Percentiles rank a stretch among this genome's conserved stretches.
These are phyloP conservation scores for Magnolia sinica DNA, from an alignment of 164 flowering plant genomes.

Conservation along the genomic window DNA sequence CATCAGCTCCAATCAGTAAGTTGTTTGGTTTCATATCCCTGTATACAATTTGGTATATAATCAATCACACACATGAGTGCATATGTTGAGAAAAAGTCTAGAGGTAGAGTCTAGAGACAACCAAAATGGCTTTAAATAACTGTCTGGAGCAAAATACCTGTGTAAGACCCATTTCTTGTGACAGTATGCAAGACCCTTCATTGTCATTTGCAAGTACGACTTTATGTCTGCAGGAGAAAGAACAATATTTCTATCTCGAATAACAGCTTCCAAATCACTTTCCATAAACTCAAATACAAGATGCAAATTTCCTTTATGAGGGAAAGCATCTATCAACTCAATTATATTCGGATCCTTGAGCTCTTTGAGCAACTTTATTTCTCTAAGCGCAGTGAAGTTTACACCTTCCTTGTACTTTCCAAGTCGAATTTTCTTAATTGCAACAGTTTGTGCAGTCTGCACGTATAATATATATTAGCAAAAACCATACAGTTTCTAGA, in stretches of 20 bases:
- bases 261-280: slow-evolving; percentile 94
- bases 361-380: slow-evolving; percentile 91
- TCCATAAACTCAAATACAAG: slow-evolving; percentile 98
- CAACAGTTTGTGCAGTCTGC: slow-evolving; percentile 85
- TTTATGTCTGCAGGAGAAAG: slow-evolving; percentile 92
- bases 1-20: slow-evolving; percentile 76
- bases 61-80: not conserved
- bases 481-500: not conserved
- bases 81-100: slow-evolving; percentile 1
- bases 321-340: slow-evolving; percentile 90
- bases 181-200: slow-evolving; percentile 88
- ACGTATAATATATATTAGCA: slow-evolving; percentile 2
- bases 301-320: slow-evolving; percentile 92
- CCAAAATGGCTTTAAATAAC: not conserved
- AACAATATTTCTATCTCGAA: slow-evolving; percentile 83
- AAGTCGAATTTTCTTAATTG: slow-evolving; percentile 90
- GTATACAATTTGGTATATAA: slow-evolving; percentile 19
- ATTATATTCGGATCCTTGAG: slow-evolving; percentile 87
- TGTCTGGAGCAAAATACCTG: slow-evolving; percentile 40
- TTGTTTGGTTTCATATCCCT: slow-evolving; percentile 99
- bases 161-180: slow-evolving; percentile 97
- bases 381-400: slow-evolving; percentile 90
- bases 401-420: slow-evolving; percentile 97
- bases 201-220: slow-evolving; percentile 89
- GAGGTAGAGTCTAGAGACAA: not conserved